Percentiles rank a stretch among this genome's conserved stretches.
Conservation (phyloP, 306 rosid genomes). For the Arachis hypogaea region DNA sequence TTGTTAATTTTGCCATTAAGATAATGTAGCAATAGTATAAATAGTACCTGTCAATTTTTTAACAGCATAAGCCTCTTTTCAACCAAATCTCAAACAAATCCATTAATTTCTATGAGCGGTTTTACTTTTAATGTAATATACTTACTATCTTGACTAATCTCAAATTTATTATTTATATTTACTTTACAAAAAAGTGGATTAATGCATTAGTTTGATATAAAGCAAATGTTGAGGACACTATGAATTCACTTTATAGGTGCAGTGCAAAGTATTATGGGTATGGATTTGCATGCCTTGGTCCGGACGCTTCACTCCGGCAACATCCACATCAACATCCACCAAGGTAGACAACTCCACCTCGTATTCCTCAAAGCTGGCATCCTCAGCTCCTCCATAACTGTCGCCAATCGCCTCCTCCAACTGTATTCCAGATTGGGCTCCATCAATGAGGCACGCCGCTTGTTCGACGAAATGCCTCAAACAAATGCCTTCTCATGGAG, state of each 20-base stretch:
- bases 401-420: slow-evolving; percentile 71
- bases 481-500: slow-evolving; percentile 69
- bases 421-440: slow-evolving; percentile 51
- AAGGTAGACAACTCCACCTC: slow-evolving; percentile 64
- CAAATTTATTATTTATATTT: too few species aligned
- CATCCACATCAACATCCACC: slow-evolving; percentile 39
- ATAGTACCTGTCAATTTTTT: too few species aligned
- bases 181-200: too few species aligned
- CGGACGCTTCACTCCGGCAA: slow-evolving; percentile 49
- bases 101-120: too few species aligned
- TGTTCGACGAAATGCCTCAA: slow-evolving; percentile 72
- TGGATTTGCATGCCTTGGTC: slow-evolving; percentile 52
- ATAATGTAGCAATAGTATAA: too few species aligned
- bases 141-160: too few species aligned
- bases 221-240: neutral
- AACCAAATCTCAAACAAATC: too few species aligned
- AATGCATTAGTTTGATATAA: too few species aligned
- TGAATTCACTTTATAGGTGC: neutral
- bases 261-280: slow-evolving; percentile 8
- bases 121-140: too few species aligned
- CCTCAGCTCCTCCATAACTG: slow-evolving; percentile 42
- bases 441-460: slow-evolving; percentile 44
- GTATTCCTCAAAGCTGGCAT: slow-evolving; percentile 64
- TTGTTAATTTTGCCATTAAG: too few species aligned
- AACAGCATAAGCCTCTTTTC: too few species aligned